phyloP scores from a whole-genome alignment of 2,329 filamentous ascomycete species.

The Colletotrichum echinochloae region DNA sequence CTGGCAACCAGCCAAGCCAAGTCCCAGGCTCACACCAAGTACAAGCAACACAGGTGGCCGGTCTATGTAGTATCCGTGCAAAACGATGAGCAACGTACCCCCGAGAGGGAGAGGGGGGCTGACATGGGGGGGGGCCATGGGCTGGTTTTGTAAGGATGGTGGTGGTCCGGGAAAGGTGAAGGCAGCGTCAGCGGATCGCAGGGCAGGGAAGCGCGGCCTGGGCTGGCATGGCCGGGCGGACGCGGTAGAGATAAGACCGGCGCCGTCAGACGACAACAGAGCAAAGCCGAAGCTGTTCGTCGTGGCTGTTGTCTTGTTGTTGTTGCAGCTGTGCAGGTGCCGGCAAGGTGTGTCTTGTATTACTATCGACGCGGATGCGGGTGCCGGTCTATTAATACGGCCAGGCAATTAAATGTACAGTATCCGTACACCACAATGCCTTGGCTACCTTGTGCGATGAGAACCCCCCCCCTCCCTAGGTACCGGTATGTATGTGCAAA shows the following conservation, averaged over 20 bases:
- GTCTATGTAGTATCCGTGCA: neutral
- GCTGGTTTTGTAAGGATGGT: neutral
- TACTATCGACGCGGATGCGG: constrained; percentile 10
- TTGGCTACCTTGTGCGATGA: neutral
- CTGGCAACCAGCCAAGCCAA: neutral
- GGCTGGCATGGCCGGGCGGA: neutral
- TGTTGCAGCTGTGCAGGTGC: neutral
- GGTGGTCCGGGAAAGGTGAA: neutral
- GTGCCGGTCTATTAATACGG: constrained; percentile 13
- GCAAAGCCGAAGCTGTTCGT: constrained; percentile 1
- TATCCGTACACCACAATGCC: neutral
- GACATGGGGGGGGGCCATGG: neutral
- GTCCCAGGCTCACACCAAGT: neutral
- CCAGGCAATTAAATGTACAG: constrained; percentile 4
- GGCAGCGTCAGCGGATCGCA: neutral
- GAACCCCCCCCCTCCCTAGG: neutral
- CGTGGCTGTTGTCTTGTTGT: neutral
- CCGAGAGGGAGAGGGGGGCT: neutral
- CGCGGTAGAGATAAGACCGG: neutral
- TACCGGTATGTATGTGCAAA: neutral
- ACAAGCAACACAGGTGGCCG: neutral
- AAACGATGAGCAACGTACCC: neutral
- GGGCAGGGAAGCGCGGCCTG: constrained; percentile 2
- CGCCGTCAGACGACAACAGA: neutral
- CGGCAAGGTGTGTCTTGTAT: neutral